A percentile compares a stretch with the other conserved stretches of the same genome.
Evolutionary conservation across 208 protist genomes (phyloP).

Genomic region (Phytomonas francai): DNA sequence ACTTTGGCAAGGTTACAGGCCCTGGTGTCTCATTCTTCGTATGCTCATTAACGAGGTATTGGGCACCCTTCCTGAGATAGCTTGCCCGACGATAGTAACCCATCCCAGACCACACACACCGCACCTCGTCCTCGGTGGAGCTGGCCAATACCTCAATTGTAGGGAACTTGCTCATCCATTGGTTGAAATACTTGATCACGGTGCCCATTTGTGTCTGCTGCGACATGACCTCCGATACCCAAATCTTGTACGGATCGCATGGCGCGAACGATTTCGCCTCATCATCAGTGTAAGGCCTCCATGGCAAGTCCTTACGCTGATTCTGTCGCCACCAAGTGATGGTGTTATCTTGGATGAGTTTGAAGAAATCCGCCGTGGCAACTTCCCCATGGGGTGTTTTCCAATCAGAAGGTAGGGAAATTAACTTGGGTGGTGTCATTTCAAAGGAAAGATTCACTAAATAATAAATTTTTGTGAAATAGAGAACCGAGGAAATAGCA

Average conservation of each 20-base stretch:
- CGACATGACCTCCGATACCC: conserved; percentile 94
- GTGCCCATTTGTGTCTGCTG: conserved; percentile 93
- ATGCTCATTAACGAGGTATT: conserved; percentile 43
- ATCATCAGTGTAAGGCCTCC: conserved; percentile 13
- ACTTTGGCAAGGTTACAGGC: conserved; percentile 29
- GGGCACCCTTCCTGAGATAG: conserved; percentile 76
- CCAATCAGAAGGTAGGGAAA: conserved; percentile 10
- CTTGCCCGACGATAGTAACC: conserved; percentile 91
- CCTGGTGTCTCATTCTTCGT: conserved; percentile 1
- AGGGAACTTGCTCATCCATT: conserved; percentile 88
- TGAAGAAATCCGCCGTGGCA: conserved; percentile 18
- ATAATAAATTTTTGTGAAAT: conserved; percentile 1
- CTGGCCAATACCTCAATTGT: conserved; percentile 63
- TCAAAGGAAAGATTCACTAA: neutral
- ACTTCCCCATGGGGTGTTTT: conserved; percentile 9
- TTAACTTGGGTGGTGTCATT: neutral
- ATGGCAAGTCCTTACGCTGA: conserved; percentile 28
- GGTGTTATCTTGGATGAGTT: conserved; percentile 19
- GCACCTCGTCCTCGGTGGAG: conserved; percentile 81
- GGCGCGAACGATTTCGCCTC: neutral
- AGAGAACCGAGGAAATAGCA: neutral
- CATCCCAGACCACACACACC: conserved; percentile 84
- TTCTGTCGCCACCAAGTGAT: conserved; percentile 28
- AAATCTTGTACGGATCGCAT: conserved; percentile 81
- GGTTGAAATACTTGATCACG: conserved; percentile 83